phyloP scores from a whole-genome alignment of 2,329 filamentous ascomycete genomes.

The Trichoderma brevicompactum region DNA sequence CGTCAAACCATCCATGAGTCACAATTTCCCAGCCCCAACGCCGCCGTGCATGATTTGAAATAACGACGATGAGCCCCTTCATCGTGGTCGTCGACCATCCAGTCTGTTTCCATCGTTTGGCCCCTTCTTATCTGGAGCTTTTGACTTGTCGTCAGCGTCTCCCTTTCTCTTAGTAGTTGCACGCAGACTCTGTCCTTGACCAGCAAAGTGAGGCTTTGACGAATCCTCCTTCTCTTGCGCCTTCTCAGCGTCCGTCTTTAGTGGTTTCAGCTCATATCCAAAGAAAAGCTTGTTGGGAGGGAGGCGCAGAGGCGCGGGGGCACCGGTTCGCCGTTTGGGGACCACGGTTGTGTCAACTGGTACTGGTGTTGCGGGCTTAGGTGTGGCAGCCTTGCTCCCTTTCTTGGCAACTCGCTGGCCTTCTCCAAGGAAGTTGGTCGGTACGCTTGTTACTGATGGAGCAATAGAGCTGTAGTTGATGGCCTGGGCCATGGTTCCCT shows the following conservation, averaged over 20 bases:
- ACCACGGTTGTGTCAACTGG: slow-evolving; percentile 40
- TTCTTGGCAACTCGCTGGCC: slow-evolving; percentile 91
- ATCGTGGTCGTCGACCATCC: slow-evolving; percentile 48
- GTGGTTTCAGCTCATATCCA: slow-evolving; percentile 88
- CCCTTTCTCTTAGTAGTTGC: slow-evolving; percentile 73
- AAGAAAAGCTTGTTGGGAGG: slow-evolving; percentile 94
- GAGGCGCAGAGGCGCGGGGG: slow-evolving; percentile 82
- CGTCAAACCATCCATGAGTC: background rate
- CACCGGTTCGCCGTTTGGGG: slow-evolving; percentile 64
- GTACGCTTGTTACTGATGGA: slow-evolving; percentile 70
- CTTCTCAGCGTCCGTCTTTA: slow-evolving; percentile 77
- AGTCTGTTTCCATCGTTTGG: slow-evolving; percentile 50
- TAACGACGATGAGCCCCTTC: background rate
- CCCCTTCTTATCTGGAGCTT: slow-evolving; percentile 53
- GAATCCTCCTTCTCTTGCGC: slow-evolving; percentile 67
- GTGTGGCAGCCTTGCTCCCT: slow-evolving; percentile 64
- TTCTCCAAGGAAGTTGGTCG: slow-evolving; percentile 77
- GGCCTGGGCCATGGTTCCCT: slow-evolving; percentile 95
- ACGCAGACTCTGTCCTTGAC: slow-evolving; percentile 80
- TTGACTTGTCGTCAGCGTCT: slow-evolving; percentile 53
- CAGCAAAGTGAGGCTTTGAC: slow-evolving; percentile 75
- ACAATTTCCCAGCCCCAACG: slow-evolving; percentile 23
- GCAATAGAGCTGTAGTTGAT: slow-evolving; percentile 96
- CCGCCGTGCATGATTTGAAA: background rate
- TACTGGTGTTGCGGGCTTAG: slow-evolving; percentile 74